Conservation (phyloP, 2,329 filamentous ascomycete genomes). For the Aspergillus flavus region DNA sequence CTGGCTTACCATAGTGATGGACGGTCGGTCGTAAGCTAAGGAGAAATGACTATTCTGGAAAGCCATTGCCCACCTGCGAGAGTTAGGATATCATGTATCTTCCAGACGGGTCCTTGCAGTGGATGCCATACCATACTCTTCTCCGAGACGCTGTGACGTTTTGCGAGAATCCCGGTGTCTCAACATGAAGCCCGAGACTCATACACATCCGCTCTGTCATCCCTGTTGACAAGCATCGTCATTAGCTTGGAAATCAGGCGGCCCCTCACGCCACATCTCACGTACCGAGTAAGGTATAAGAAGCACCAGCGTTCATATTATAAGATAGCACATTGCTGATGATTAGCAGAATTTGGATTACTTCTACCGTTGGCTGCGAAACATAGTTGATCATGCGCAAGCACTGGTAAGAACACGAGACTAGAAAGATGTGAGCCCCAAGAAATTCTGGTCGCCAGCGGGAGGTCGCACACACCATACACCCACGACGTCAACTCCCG, state of each 20-base stretch:
- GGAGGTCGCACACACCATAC: conserved; percentile 51
- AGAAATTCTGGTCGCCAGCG: neutral
- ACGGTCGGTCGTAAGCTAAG: conserved; percentile 61
- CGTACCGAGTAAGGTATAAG: conserved; percentile 61
- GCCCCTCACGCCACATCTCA: conserved; percentile 19
- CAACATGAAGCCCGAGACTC: conserved; percentile 59
- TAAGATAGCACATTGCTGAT: conserved; percentile 65
- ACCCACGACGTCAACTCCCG: conserved; percentile 66
- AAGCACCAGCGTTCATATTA: conserved; percentile 66
- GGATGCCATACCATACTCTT: conserved; percentile 37
- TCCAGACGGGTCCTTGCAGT: neutral
- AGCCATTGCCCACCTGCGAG: conserved; percentile 55
- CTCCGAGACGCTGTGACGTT: conserved; percentile 44
- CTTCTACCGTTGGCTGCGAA: conserved; percentile 61
- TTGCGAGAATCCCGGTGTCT: conserved; percentile 53
- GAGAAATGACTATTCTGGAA: conserved; percentile 65
- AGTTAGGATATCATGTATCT: neutral
- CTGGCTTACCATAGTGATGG: conserved; percentile 54
- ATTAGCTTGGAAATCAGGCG: conserved; percentile 5
- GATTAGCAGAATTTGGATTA: conserved; percentile 63
- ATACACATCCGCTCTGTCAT: conserved; percentile 54
- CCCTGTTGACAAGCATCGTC: conserved; percentile 15
- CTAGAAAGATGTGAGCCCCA: conserved; percentile 37
- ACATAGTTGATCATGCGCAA: conserved; percentile 66
- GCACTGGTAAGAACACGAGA: conserved; percentile 67